Evolutionary conservation across 129 eudicot genomes (phyloP), one percentile per base, ranked within the genome.

Genomic region (Centella asiatica): DNA sequence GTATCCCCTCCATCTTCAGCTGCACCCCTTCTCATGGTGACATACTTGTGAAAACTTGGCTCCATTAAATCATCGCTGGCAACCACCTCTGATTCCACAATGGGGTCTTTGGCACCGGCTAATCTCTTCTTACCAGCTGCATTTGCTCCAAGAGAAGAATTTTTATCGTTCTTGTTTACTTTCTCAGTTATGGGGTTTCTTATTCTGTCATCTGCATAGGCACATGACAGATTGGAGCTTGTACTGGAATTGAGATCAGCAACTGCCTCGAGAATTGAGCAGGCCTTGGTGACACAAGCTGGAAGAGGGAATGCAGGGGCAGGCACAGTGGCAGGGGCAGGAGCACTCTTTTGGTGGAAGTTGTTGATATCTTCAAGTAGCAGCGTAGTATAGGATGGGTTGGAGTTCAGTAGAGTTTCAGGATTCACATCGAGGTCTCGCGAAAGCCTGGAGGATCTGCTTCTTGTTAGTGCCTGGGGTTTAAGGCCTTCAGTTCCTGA

Each of bases 241-340:
- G 88, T 84, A 44, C 78, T 65, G 28, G 96, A 92, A 49, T 93
- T 93, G 39, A 87, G 78, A 57, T 93, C 96, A 0, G 96, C 96
- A 45, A 93, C 96, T 4, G 99, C 99, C 71, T 92, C 98, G 29
- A 92, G 84, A 57, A 92, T 87, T 18, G 96, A 87, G 73, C 78
- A 63, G 7, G 90, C 95, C 67, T 92, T 92, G 70, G 85, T 71
- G 54, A 92, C 72, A 64, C 99, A 80, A 12, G 92, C 71, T 0
- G 96, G 96, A 47, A 84, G 79, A 4, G 86, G 52, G 46, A 92
- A 77, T 2, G 83, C 69, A 29, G 95, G 67, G 48, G 78, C 44
- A 0, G 71, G 25, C 34, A 70, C 4, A 44, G 61, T 46, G 76
- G 39, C 4, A 44, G 61, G 44, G 76, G 39, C n/a, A 0, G 71